Percentiles rank a stretch among this genome's conserved stretches.
These are phyloP conservation scores for Pouteria campechiana DNA, from an alignment of 179 eudicot genomes.

Conservation along the genomic window DNA sequence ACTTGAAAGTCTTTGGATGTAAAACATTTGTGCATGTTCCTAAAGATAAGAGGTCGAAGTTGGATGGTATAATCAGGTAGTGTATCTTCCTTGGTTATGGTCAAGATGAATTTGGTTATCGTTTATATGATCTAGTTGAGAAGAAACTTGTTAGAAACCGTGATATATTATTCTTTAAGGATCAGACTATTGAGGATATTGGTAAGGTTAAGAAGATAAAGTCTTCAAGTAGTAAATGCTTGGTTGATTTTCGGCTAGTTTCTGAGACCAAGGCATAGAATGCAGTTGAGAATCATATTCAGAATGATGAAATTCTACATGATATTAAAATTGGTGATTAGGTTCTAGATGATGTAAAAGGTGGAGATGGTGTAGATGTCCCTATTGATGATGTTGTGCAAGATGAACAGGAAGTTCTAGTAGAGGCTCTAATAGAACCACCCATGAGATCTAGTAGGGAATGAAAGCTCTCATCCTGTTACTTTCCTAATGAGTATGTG, in stretches of 20 bases:
- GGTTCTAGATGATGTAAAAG: not conserved
- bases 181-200: not conserved
- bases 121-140: conserved; percentile 2
- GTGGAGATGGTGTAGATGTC: not conserved
- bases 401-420: not conserved
- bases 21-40: conserved; percentile 9
- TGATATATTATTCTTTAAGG: conserved; percentile 3
- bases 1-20: conserved; percentile 6
- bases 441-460: not conserved
- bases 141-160: conserved; percentile 9
- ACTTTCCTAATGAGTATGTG: conserved; percentile 3
- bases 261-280: not conserved
- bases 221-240: not conserved
- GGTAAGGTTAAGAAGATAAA: not conserved
- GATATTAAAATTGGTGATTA: not conserved
- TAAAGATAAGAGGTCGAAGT: conserved; percentile 7
- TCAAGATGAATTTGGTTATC: conserved; percentile 1
- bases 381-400: not conserved
- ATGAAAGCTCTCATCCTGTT: not conserved
- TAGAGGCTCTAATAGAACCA: not conserved
- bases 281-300: not conserved
- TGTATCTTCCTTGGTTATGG: conserved; percentile 6
- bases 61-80: conserved; percentile 1
- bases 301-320: not conserved
- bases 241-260: not conserved